Conservation (phyloP, 2,329 filamentous ascomycete genomes). For the Arthrinium phaeospermum region DNA sequence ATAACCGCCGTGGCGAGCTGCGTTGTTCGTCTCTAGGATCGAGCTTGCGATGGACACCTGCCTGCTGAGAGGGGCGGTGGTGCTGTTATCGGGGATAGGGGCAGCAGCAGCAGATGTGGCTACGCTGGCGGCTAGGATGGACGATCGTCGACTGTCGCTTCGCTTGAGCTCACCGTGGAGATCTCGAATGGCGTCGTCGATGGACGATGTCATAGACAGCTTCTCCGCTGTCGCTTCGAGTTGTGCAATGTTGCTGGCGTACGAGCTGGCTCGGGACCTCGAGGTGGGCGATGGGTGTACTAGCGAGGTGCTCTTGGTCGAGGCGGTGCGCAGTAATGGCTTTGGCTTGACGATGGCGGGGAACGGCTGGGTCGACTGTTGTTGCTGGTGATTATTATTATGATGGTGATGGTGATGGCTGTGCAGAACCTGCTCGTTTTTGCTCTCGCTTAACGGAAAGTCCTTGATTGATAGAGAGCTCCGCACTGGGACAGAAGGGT, state of each 20-base stretch:
- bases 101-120: constrained; percentile 32
- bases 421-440: constrained; percentile 22
- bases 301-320: constrained; percentile 51
- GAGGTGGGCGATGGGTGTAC: constrained; percentile 63
- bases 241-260: constrained; percentile 71
- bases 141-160: constrained; percentile 70
- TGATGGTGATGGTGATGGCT: constrained; percentile 23
- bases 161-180: constrained; percentile 74
- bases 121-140: constrained; percentile 59
- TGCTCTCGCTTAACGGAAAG: constrained; percentile 23
- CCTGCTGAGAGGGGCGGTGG: constrained; percentile 42
- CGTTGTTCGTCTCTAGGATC: constrained; percentile 72
- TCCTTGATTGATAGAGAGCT: constrained; percentile 18
- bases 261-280: constrained; percentile 50
- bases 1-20: constrained; percentile 72
- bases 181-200: constrained; percentile 78
- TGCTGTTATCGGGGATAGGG: constrained; percentile 29
- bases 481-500: constrained; percentile 4
- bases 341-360: constrained; percentile 38
- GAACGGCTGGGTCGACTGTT: constrained; percentile 27
- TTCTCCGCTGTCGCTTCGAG: constrained; percentile 79
- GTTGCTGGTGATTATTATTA: neutral
- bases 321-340: constrained; percentile 55
- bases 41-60: constrained; percentile 59
- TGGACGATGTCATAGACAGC: constrained; percentile 75